Base-by-base conservation (phyloP, 768 basidiomycete species). In the Chalciporus pseudorubinellus region DNA sequence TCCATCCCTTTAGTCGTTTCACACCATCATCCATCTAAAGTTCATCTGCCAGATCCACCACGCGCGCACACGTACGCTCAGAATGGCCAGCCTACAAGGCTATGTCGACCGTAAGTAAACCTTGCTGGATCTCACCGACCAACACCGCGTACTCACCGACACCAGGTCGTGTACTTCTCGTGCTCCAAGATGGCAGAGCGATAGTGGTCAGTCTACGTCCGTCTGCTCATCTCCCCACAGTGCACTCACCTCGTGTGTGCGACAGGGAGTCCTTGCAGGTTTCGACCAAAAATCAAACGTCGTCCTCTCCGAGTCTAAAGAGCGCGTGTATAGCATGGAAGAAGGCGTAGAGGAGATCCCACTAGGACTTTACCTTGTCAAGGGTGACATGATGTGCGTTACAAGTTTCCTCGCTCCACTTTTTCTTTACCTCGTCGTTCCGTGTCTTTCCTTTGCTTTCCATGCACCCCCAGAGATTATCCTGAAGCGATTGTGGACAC, bases 241-340 rank as follows among this genome's bases (percentile, higher is more conserved):
- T 44, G n/a, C 19, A 24, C 42, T 39, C 39, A 44, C 22, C 26
- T 12, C 28, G 14, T 33, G 11, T 39, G n/a, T 18, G 21, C 28
- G 8, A 8, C 65, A 95, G 94, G 95, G 95, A 61, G 80, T 84
- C 21, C 80, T 99, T 70, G 87, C 87, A 34, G 95, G 95, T 44
- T 95, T 82, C 62, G 97, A 99, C 77, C 87, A 93, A 70, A 92
- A 92, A 71, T 92, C 92, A 28, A 98, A 98, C 70, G 83, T 98
- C 63, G 93, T 99, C 58, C 83, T 99, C 50, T 87, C 95, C 13
- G 91, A 95, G 66, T 89, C 87, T 51, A 92, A 88, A 65, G 97
- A 99, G 68, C 85, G 95, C 60, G 85, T 98, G 29, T 98, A 90
- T 69, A 90, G 87, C 64, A 71, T 81, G 47, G 97, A 99, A 14